These are phyloP conservation scores for Exophiala xenobiotica DNA, from an alignment of 2,329 filamentous ascomycete genomes.

Conservation along the genomic window DNA sequence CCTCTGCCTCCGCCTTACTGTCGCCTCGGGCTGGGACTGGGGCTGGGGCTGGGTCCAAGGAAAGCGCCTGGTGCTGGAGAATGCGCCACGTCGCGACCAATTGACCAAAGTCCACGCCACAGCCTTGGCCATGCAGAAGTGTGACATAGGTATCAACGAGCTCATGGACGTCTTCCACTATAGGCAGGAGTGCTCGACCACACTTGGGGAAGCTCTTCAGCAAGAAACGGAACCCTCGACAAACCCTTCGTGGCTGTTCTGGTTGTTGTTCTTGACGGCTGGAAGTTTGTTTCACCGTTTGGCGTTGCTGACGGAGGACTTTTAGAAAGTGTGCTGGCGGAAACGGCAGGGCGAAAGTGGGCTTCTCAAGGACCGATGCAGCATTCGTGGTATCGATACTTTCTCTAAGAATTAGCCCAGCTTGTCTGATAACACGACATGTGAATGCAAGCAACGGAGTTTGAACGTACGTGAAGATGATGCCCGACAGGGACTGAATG, in stretches of 20 bases:
- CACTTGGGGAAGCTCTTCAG: neutral
- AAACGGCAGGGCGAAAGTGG: too few relatives aligned
- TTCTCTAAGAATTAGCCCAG: neutral
- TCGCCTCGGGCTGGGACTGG: too few relatives aligned
- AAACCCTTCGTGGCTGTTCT: too few relatives aligned
- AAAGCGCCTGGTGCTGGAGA: slow-evolving; percentile 15
- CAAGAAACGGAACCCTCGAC: too few relatives aligned
- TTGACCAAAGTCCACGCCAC: slow-evolving; percentile 11
- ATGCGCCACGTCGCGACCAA: slow-evolving; percentile 13
- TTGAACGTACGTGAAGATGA: slow-evolving; percentile 11
- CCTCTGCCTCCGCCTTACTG: neutral
- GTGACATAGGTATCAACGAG: slow-evolving; percentile 8
- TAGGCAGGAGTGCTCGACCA: slow-evolving; percentile 1
- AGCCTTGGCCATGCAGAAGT: neutral
- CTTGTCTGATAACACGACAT: neutral
- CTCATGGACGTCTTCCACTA: slow-evolving; percentile 2
- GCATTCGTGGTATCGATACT: too few relatives aligned
- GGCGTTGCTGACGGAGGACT: too few relatives aligned
- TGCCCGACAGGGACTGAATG: slow-evolving; percentile 8
- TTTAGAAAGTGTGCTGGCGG: too few relatives aligned
- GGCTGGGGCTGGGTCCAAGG: too few relatives aligned
- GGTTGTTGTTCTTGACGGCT: too few relatives aligned
- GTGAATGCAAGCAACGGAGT: neutral
- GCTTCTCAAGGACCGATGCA: too few relatives aligned
- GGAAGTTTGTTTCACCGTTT: too few relatives aligned